These are phyloP conservation scores for Lentinula aciculospora DNA, from an alignment of 768 basidiomycete species.

Conservation along the genomic window DNA sequence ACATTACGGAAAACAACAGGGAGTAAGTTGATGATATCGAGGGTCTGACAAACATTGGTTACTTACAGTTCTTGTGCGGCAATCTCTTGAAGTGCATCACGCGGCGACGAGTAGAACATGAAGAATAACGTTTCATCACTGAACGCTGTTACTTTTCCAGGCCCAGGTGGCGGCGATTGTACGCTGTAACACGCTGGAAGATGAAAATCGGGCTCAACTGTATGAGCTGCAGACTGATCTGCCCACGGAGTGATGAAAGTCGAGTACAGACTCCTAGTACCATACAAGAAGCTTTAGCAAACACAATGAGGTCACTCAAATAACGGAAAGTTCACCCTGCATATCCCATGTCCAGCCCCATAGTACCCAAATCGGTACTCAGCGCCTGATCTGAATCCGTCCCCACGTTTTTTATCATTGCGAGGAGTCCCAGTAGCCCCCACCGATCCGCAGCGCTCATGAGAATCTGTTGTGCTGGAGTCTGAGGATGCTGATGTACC, in stretches of 20 bases:
- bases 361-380: constrained; percentile 84
- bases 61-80: constrained; percentile 88
- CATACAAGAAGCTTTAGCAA: neutral
- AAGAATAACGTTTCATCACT: constrained; percentile 96
- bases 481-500: constrained; percentile 60
- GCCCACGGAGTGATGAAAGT: constrained; percentile 97
- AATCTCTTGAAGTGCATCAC: constrained; percentile 90
- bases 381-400: constrained; percentile 75
- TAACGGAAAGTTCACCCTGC: constrained; percentile 55
- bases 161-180: constrained; percentile 79
- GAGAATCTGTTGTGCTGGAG: constrained; percentile 90
- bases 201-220: constrained; percentile 89
- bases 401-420: constrained; percentile 80
- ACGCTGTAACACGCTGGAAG: constrained; percentile 92
- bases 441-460: constrained; percentile 92
- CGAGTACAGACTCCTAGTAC: constrained; percentile 72
- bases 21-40: neutral
- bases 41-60: constrained; percentile 27
- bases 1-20: constrained; percentile 8
- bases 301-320: neutral
- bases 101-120: constrained; percentile 94
- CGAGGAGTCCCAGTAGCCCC: constrained; percentile 83
- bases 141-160: constrained; percentile 75
- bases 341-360: constrained; percentile 86
- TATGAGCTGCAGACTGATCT: constrained; percentile 79